A percentile compares a stretch with the other conserved stretches of the same genome.
phyloP scores from a whole-genome alignment of 352 stramenopile genomes.

The Phytophthora palmivora region DNA sequence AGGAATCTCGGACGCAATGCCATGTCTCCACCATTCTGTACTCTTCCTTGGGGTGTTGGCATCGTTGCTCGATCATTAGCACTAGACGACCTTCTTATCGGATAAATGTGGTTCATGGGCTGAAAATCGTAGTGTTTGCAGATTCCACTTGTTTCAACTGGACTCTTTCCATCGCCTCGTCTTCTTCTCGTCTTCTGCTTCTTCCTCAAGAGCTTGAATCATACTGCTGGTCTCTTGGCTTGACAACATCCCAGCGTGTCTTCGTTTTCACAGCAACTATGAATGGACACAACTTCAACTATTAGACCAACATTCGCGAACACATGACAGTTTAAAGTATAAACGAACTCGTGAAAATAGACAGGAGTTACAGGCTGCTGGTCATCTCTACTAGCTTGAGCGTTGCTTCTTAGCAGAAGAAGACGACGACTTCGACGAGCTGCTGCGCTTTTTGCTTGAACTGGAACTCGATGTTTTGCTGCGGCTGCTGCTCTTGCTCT shows the following conservation, averaged over 20 bases:
- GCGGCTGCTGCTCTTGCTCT: conserved; percentile 56
- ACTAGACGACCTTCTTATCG: conserved; percentile 24
- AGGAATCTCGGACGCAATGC: conserved; percentile 52
- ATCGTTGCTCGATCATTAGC: conserved; percentile 1
- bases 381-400: conserved; percentile 51
- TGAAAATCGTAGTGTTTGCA: not conserved
- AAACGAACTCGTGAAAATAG: conserved; percentile 33
- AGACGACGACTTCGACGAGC: conserved; percentile 59
- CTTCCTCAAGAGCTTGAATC: conserved; percentile 39
- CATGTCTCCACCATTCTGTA: conserved; percentile 44
- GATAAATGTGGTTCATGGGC: conserved; percentile 6
- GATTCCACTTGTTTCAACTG: conserved; percentile 6
- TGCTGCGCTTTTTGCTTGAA: conserved; percentile 80
- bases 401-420: conserved; percentile 75
- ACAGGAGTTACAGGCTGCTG: conserved; percentile 27
- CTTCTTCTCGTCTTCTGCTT: conserved; percentile 22
- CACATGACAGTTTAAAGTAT: conserved; percentile 14
- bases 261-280: conserved; percentile 3
- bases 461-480: conserved; percentile 64
- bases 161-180: conserved; percentile 13
- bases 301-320: conserved; percentile 12
- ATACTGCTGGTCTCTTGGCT: conserved; percentile 9
- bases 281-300: conserved; percentile 27
- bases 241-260: conserved; percentile 8
- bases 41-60: conserved; percentile 1